phyloP scores from a whole-genome alignment of 2,329 filamentous ascomycete genomes.

The Sporothrix pallida region DNA sequence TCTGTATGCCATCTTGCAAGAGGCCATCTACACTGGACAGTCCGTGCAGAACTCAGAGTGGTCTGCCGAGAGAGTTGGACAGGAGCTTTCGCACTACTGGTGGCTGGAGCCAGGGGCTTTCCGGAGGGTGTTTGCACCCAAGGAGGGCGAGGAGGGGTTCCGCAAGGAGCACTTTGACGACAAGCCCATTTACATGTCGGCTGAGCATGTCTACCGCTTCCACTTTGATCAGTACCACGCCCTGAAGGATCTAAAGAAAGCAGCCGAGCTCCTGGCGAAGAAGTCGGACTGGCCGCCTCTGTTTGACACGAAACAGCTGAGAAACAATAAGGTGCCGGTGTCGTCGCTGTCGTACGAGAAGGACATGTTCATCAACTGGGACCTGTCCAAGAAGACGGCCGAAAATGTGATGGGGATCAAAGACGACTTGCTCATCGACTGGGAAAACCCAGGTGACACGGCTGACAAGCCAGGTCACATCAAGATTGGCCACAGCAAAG shows the following conservation, averaged over 20 bases:
- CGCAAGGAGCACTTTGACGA: neutral
- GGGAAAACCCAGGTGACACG: too few species aligned
- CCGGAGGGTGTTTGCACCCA: neutral
- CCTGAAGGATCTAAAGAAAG: constrained; percentile 32
- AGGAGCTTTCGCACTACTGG: constrained; percentile 20
- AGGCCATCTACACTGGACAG: constrained; percentile 38
- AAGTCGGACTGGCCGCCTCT: constrained; percentile 32
- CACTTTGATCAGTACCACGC: constrained; percentile 37
- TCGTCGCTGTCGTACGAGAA: constrained; percentile 33
- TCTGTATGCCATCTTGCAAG: constrained; percentile 39
- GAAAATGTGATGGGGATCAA: neutral
- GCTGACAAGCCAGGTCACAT: neutral
- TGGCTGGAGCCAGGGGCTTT: constrained; percentile 34
- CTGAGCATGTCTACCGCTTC: constrained; percentile 40
- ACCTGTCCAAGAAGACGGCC: constrained; percentile 24
- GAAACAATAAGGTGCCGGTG: constrained; percentile 35
- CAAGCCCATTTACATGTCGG: constrained; percentile 37
- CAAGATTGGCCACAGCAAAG: neutral
- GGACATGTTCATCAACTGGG: constrained; percentile 36
- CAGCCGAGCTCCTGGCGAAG: constrained; percentile 32
- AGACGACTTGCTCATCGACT: too few species aligned
- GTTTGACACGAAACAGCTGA: constrained; percentile 33
- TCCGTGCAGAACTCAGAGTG: constrained; percentile 30
- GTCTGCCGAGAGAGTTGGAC: constrained; percentile 34
- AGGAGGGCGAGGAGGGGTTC: neutral